A percentile compares a stretch with the other conserved stretches of the same genome.
These are phyloP conservation scores for Colletotrichum costaricense DNA, from an alignment of 2,329 filamentous ascomycete genomes.

Conservation along the genomic window DNA sequence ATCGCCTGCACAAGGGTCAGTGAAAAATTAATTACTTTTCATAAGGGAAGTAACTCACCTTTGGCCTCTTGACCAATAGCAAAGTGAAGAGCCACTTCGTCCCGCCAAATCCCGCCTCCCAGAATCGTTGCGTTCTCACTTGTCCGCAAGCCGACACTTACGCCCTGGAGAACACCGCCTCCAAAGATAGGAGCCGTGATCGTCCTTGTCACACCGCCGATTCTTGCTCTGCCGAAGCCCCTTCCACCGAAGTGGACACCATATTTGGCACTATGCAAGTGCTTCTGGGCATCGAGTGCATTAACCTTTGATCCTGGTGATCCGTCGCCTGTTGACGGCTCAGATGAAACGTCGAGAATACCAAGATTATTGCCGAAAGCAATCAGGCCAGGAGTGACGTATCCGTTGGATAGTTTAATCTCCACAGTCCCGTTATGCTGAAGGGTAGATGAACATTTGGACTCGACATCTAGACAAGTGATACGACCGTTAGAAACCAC, in stretches of 20 bases:
- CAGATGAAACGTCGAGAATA: constrained; percentile 59
- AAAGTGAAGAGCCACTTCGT: constrained; percentile 55
- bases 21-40: accelerated
- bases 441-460: background rate
- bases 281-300: constrained; percentile 39
- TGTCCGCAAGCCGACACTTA: constrained; percentile 54
- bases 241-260: constrained; percentile 53
- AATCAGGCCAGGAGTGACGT: constrained; percentile 60
- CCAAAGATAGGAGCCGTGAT: constrained; percentile 50
- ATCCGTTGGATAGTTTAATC: constrained; percentile 55
- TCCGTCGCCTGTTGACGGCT: constrained; percentile 59
- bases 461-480: background rate
- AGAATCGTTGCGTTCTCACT: constrained; percentile 49
- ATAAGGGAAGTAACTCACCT: constrained; percentile 11
- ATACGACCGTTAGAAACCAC: background rate
- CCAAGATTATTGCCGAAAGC: constrained; percentile 60
- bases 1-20: background rate
- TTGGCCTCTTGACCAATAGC: constrained; percentile 48
- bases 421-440: background rate
- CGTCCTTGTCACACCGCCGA: constrained; percentile 56
- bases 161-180: constrained; percentile 47
- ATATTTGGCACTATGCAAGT: constrained; percentile 51
- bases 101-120: constrained; percentile 52
- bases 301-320: constrained; percentile 41
- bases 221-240: constrained; percentile 50